A percentile compares a stretch with the other conserved stretches of the same genome.
These are phyloP conservation scores for Suillus americanus DNA, from an alignment of 768 basidiomycete species.

Conservation along the genomic window DNA sequence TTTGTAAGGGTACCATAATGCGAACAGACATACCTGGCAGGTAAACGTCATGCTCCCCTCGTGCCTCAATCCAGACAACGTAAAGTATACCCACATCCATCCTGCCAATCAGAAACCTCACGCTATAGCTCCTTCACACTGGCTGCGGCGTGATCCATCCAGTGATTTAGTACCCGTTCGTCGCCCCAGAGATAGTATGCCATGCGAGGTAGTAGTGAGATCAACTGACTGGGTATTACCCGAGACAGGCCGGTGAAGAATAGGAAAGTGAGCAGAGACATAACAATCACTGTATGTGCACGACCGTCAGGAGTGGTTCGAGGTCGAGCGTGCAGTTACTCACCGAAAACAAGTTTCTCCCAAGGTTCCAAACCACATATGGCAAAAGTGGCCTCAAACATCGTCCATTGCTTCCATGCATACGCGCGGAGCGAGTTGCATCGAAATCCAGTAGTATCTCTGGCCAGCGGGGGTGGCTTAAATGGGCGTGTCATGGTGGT, in stretches of 20 bases:
- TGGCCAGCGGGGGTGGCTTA: not conserved
- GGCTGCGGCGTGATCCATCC: slow-evolving; percentile 9
- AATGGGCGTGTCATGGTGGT: not conserved
- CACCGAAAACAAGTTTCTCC: slow-evolving; percentile 57
- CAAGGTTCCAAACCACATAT: slow-evolving; percentile 57
- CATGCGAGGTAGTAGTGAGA: slow-evolving; percentile 45
- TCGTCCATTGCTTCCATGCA: slow-evolving; percentile 48
- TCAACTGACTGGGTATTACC: slow-evolving; percentile 54
- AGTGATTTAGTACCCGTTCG: slow-evolving; percentile 19
- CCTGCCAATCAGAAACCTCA: not conserved
- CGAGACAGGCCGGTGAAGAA: slow-evolving; percentile 45
- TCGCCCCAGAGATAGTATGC: slow-evolving; percentile 57
- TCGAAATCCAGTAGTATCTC: slow-evolving; percentile 4
- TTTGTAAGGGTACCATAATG: not conserved
- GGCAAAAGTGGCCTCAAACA: slow-evolving; percentile 54
- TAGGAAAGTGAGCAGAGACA: slow-evolving; percentile 34
- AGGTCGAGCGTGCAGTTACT: slow-evolving; percentile 21
- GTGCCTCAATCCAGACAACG: not conserved
- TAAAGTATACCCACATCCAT: not conserved
- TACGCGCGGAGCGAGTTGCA: slow-evolving; percentile 8
- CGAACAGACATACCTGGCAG: not conserved
- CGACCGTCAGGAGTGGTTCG: not conserved
- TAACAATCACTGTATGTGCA: slow-evolving; percentile 33
- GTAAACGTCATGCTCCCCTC: not conserved
- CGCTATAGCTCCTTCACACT: slow-evolving; percentile 7